Conservation (phyloP, 805 yeast genomes). For the Debaryomyces prosopidis region DNA sequence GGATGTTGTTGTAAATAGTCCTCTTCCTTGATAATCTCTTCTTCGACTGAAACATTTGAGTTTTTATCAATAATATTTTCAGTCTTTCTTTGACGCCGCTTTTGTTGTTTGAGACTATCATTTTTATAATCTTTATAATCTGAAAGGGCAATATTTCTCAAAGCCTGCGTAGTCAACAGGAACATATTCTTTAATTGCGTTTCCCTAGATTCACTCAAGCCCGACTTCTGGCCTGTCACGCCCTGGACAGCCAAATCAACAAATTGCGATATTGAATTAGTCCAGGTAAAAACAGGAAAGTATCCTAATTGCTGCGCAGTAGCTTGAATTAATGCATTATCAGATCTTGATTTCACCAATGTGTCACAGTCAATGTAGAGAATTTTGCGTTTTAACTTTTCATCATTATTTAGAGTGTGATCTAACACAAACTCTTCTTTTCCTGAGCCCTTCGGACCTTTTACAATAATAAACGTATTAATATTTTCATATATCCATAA, state of each 20-base stretch:
- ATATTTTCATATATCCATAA: slow-evolving; percentile 85
- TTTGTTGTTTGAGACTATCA: slow-evolving; percentile 18
- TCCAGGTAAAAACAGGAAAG: slow-evolving; percentile 92
- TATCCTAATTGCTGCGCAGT: slow-evolving; percentile 83
- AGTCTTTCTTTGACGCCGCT: slow-evolving; percentile 15
- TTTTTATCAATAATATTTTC: neutral
- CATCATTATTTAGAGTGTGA: slow-evolving; percentile 60
- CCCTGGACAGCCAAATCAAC: slow-evolving; percentile 87
- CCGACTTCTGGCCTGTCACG: slow-evolving; percentile 90
- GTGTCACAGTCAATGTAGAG: slow-evolving; percentile 78
- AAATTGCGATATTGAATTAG: slow-evolving; percentile 74
- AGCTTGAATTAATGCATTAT: slow-evolving; percentile 61
- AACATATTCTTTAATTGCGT: slow-evolving; percentile 80
- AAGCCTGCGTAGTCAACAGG: slow-evolving; percentile 66
- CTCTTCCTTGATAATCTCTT: slow-evolving; percentile 61
- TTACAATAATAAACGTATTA: slow-evolving; percentile 85
- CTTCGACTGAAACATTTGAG: slow-evolving; percentile 11
- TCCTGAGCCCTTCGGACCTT: slow-evolving; percentile 97
- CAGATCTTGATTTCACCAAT: slow-evolving; percentile 72
- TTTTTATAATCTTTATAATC: slow-evolving; percentile 31
- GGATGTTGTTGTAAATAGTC: slow-evolving; percentile 85
- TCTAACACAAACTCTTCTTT: slow-evolving; percentile 76
- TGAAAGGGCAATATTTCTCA: slow-evolving; percentile 57
- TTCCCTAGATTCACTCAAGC: slow-evolving; percentile 80
- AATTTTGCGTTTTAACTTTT: slow-evolving; percentile 42